A percentile compares a stretch with the other conserved stretches of the same genome.
Evolutionary conservation across 768 basidiomycete genomes (phyloP).

Genomic region (Termitomyces bulborhizus): DNA sequence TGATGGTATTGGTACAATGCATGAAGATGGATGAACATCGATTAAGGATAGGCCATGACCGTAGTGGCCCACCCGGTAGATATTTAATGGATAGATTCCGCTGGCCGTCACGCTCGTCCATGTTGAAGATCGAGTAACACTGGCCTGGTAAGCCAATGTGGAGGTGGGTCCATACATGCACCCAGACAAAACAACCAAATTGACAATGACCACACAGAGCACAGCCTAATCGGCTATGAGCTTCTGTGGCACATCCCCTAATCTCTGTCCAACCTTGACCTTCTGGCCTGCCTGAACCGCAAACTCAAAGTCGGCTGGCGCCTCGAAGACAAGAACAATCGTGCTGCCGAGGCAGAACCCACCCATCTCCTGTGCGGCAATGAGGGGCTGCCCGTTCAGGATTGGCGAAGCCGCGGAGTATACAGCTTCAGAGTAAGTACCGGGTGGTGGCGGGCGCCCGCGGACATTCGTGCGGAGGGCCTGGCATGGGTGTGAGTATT

Average conservation of each 20-base stretch:
- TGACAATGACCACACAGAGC: not conserved
- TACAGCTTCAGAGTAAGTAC: conserved; percentile 88
- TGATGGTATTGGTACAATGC: conserved; percentile 9
- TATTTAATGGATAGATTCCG: not conserved
- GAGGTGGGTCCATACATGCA: not conserved
- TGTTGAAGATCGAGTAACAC: conserved; percentile 18
- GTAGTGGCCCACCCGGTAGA: not conserved
- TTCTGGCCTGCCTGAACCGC: conserved; percentile 70
- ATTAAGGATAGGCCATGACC: not conserved
- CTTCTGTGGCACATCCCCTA: conserved; percentile 54
- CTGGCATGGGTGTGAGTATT: conserved; percentile 25
- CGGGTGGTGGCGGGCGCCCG: conserved; percentile 63
- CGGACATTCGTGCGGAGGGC: conserved; percentile 87
- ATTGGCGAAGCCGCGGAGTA: conserved; percentile 82
- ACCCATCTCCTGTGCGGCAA: conserved; percentile 92
- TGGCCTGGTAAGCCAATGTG: not conserved
- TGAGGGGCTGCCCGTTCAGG: conserved; percentile 82
- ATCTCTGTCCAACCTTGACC: conserved; percentile 77
- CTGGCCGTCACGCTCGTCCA: conserved; percentile 9
- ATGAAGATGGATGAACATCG: conserved; percentile 19
- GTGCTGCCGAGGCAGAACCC: conserved; percentile 95
- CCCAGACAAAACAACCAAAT: not conserved
- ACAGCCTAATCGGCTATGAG: conserved; percentile 16
- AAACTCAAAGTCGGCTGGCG: conserved; percentile 80
- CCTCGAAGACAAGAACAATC: conserved; percentile 95